phyloP scores from a whole-genome alignment of 1,139 yeast species.

The Yueomyces sp. region DNA sequence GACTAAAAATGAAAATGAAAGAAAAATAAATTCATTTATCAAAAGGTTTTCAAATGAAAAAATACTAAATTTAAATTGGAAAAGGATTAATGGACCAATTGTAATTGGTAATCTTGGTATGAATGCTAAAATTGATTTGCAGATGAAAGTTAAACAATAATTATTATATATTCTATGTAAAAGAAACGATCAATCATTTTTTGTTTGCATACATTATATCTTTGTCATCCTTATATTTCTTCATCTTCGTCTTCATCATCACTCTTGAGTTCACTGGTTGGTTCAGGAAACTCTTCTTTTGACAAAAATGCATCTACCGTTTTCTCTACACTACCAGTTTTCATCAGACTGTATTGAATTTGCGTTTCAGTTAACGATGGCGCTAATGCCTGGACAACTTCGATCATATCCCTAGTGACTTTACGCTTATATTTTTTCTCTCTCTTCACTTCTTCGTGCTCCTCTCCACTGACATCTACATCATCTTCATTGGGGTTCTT shows the following conservation, averaged over 20 bases:
- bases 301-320: constrained; percentile 64
- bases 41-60: too few species aligned
- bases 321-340: constrained; percentile 67
- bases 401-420: constrained; percentile 73
- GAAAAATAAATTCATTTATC: background rate
- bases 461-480: background rate
- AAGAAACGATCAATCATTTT: too few species aligned
- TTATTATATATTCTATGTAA: too few species aligned
- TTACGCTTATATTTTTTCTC: constrained; percentile 31
- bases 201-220: too few species aligned
- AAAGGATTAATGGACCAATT: too few species aligned
- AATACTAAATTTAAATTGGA: too few species aligned
- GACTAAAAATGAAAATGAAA: background rate
- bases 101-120: too few species aligned
- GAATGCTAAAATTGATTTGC: too few species aligned
- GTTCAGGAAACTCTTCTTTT: constrained; percentile 52
- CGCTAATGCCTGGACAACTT: constrained; percentile 72
- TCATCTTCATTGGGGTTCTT: background rate
- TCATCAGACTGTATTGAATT: constrained; percentile 48
- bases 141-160: too few species aligned
- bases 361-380: constrained; percentile 64
- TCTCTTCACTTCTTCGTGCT: background rate
- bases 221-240: background rate
- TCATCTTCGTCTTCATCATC: background rate
- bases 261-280: constrained; percentile 20